These are phyloP conservation scores for Mycena kentingensis DNA, from an alignment of 768 basidiomycete genomes.

Conservation along the genomic window DNA sequence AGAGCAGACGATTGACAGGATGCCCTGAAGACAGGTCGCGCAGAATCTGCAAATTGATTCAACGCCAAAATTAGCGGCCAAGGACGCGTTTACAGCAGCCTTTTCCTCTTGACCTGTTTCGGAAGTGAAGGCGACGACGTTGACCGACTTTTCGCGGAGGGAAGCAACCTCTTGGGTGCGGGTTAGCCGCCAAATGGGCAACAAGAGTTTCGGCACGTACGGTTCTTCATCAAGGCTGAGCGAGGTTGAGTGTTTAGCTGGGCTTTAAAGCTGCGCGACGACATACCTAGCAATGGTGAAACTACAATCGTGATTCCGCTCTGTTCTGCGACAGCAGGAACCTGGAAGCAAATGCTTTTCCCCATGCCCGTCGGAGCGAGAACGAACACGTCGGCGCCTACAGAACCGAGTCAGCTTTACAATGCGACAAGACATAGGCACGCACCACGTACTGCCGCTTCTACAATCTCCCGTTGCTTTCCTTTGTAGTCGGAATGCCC, in stretches of 20 bases:
- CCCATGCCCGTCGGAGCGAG: slow-evolving; percentile 90
- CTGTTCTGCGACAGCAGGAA: slow-evolving; percentile 74
- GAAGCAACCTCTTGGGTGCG: slow-evolving; percentile 58
- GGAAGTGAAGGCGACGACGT: slow-evolving; percentile 65
- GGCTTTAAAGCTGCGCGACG: not conserved
- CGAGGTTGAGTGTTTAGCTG: not conserved
- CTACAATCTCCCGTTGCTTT: slow-evolving; percentile 74
- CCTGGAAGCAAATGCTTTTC: slow-evolving; percentile 88
- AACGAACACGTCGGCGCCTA: slow-evolving; percentile 75
- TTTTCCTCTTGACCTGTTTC: slow-evolving; percentile 61
- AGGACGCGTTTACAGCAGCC: slow-evolving; percentile 42
- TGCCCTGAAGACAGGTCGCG: slow-evolving; percentile 61
- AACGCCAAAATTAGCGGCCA: not conserved
- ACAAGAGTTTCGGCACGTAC: slow-evolving; percentile 41
- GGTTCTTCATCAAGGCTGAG: slow-evolving; percentile 81
- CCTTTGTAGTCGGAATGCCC: slow-evolving; percentile 71
- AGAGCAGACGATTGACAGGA: slow-evolving; percentile 64
- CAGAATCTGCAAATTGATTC: slow-evolving; percentile 47
- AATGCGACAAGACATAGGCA: not conserved
- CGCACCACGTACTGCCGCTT: slow-evolving; percentile 66
- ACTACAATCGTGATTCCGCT: slow-evolving; percentile 73
- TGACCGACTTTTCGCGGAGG: slow-evolving; percentile 54
- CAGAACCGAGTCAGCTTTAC: not conserved
- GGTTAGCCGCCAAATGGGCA: not conserved
- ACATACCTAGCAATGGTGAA: slow-evolving; percentile 73